Base-by-base conservation (phyloP, 306 rosid species). In the Quercus glauca region DNA sequence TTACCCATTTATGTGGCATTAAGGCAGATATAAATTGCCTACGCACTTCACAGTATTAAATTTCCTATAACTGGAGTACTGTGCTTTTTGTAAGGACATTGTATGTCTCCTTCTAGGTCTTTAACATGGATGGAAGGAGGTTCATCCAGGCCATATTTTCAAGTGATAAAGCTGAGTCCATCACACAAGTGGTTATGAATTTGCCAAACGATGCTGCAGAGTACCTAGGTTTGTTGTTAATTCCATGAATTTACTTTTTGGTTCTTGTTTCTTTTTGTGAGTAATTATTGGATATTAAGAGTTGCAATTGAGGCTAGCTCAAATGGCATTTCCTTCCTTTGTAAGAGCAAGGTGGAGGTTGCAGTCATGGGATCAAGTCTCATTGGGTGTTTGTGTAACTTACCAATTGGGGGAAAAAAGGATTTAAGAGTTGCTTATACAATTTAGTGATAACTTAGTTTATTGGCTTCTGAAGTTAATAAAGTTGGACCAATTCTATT, bases 91-190 rank as follows among this genome's bases (percentile, higher is more conserved):
- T 25, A 68, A 63, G 25, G 31, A 67, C 65, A 73, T 71, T 51
- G 43, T 79, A 78, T 82, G 73, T 80, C 52, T 20, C 68, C 71
- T 81, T 77, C 41, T 78, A 95, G 99, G 92, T 88, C 82, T 95
- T 91, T 74, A 95, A 93, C 86, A 93, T 93, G 98, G 99, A 93
- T 33, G 99, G 94, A 79, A 92, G 99, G 88, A 92, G 99, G 83
- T 93, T 95, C 93, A 93, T 95, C 67, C 73, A 68, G 61, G 91
- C 99, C 57, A 83, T 92, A 87, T 92, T 75, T 89, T 74, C 88
- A 76, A 90, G 96, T 84, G 93, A 91, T 73, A 85, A 90, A 84
- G 95, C 98, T 69, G 82, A 75, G 55, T 84, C 92, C 74, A 88
- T 95, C 68, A 91, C 99, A 29, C 97, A 95, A 82, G 94, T 95